These are phyloP conservation scores for Epichloe uncinata DNA, from an alignment of 2,329 filamentous ascomycete genomes.

Conservation along the genomic window DNA sequence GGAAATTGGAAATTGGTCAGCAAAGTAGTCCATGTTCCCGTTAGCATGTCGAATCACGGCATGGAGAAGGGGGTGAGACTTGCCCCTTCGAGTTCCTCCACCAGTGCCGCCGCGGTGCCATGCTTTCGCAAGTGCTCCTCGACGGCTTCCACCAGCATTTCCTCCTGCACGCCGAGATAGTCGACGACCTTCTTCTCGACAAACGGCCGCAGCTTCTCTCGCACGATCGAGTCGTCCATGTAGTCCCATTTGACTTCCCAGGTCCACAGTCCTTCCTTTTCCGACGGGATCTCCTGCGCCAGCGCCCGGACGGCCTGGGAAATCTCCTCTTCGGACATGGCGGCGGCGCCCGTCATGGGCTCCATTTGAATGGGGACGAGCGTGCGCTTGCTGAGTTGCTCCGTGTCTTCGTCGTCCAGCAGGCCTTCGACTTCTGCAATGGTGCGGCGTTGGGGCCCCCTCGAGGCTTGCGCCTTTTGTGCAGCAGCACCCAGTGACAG, in stretches of 20 bases:
- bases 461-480: constrained; percentile 51
- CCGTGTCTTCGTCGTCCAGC: constrained; percentile 87
- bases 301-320: constrained; percentile 68
- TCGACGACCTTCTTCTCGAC: constrained; percentile 98
- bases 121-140: constrained; percentile 72
- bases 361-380: constrained; percentile 77
- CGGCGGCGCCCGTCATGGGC: constrained; percentile 43
- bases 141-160: constrained; percentile 86
- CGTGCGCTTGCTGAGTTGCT: constrained; percentile 54
- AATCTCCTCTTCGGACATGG: constrained; percentile 76
- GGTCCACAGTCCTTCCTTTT: constrained; percentile 77
- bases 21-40: too few relatives aligned
- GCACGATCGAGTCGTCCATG: constrained; percentile 67
- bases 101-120: constrained; percentile 62
- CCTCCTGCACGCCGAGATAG: constrained; percentile 89
- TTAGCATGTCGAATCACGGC: too few relatives aligned
- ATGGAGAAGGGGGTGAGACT: neutral
- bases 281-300: constrained; percentile 78
- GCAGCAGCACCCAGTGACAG: constrained; percentile 82
- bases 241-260: constrained; percentile 90
- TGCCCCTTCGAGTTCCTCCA: constrained; percentile 74
- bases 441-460: constrained; percentile 53
- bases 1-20: constrained; percentile 20
- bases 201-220: constrained; percentile 82
- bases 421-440: constrained; percentile 90